Evolutionary conservation across 306 rosid species (phyloP), one percentile per base, ranked within the genome.

Genomic region (Quillaja saponaria): DNA sequence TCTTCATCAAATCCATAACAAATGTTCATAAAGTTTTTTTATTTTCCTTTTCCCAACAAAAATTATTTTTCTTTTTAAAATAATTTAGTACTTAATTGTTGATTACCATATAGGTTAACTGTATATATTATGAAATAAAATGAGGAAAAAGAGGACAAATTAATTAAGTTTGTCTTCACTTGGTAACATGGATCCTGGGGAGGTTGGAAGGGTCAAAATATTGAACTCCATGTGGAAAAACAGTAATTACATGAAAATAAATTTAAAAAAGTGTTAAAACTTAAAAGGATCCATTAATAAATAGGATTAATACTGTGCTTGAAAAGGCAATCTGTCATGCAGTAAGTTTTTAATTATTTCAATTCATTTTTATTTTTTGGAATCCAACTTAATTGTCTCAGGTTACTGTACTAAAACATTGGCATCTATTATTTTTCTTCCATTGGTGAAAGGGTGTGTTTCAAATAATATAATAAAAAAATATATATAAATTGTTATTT

Each of bases 181-280:
- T 75, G 64, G 70, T 49, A 66, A 49, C 59, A 48, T 55, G 50
- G 40, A 69, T 52, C 20, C 45, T 67, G 71, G 48, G 55, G 49
- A 41, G 56, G 46, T 44, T 58, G 72, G 57, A 61, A 37, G 61
- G 64, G 63, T 57, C 76, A 47, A 20, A 28, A 18, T 18, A 39
- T 28, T 49, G 14, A 49, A 58, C 21, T 62, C 63, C 44, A 44
- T 47, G 67, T 47, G 78, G 63, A 42, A 47, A 58, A 58, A 61
- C 13, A 8, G 38, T 45, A 55, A 40, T 8, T 18, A 21, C 10
- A 28, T 17, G 7, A 4, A 18, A 37, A 49, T 13, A 42, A 42
- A 15, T 34, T 5, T n/a, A 9, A 48, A 25, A 39, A 21, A 38
- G n/a, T 1, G 14, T 25, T 28, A 46, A 25, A 25, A 13, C 58